Conservation (phyloP, 331 rosid species). For the Quercus phellos region DNA sequence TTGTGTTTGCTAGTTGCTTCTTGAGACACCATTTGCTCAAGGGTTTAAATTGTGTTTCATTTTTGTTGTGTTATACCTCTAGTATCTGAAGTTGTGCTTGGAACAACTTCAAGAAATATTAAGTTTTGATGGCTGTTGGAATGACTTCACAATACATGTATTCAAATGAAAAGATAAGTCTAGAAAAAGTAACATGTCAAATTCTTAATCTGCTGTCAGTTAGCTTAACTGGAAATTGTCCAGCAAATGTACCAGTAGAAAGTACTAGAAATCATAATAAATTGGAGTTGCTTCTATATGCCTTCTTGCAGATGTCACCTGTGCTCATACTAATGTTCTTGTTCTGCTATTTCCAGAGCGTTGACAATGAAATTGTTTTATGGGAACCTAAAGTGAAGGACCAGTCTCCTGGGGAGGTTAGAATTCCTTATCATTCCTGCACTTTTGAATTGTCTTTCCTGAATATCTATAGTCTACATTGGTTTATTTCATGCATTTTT, state of each 20-base stretch:
- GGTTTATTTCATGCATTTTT: not conserved
- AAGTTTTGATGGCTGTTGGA: not conserved
- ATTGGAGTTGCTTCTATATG: not conserved
- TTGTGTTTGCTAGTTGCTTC: not conserved
- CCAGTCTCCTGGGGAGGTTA: slow-evolving; percentile 92
- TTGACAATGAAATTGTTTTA: slow-evolving; percentile 86
- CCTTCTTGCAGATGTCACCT: not conserved
- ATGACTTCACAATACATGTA: not conserved
- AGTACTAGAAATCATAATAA: not conserved
- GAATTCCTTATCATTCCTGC: slow-evolving; percentile 8
- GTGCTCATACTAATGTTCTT: slow-evolving; percentile 11
- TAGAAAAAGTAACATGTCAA: not conserved
- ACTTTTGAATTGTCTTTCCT: not conserved
- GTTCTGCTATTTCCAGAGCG: slow-evolving; percentile 60
- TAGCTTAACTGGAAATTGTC: not conserved
- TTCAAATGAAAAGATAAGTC: not conserved
- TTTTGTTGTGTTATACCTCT: not conserved
- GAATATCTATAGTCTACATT: not conserved
- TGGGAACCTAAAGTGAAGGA: slow-evolving; percentile 98
- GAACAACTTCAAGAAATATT: not conserved
- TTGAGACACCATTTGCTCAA: not conserved
- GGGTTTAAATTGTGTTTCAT: not conserved
- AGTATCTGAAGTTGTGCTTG: not conserved
- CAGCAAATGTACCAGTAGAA: not conserved
- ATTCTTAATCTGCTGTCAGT: not conserved